Base-by-base conservation (phyloP, 345 rosid genomes). In the Ricinus communis region DNA sequence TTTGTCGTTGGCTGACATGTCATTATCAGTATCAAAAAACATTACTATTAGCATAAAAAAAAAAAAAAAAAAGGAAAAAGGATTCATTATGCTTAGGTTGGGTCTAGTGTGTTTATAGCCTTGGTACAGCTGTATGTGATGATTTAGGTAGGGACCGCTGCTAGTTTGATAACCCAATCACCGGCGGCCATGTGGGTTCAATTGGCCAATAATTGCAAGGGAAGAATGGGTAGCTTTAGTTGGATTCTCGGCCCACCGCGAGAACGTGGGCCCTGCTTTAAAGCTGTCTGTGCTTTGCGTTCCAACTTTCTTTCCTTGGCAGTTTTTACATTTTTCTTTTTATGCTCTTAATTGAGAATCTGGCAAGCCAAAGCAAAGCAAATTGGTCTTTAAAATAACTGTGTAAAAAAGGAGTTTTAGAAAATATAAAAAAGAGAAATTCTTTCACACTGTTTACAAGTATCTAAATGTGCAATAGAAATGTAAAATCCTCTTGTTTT, bases 101-200 rank as follows among this genome's bases (percentile, higher is more conserved):
- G n/a, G n/a, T n/a, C n/a, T n/a, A n/a, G n/a, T n/a, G n/a, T n/a
- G n/a, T n/a, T n/a, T n/a, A n/a, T n/a, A n/a, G n/a, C n/a, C n/a
- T n/a, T n/a, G n/a, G n/a, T n/a, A 33, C 38, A 33, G 38, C 38
- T 33, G 38, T 33, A 12, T 43, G 47, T 4, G 47, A 12, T 4
- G 47, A 8, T 43, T 43, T 43, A 38, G 43, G 43, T 38, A 38
- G 43, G 9, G 5, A 76, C 86, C 82, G 86, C 88, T 86, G 36
- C 52, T 49, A 62, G 13, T 69, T 43, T 8, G 69, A 75, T 76
- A 64, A 36, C 14, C 79, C 72, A 81, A 77, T 67, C 15, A 62
- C 41, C 3, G 50, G 8, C 0, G 19, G 53, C 77, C 87, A 84
- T 76, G 77, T 76, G 71, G 18, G 38, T 5, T 0, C n/a, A 3